Evolutionary conservation across 2,329 filamentous ascomycete genomes (phyloP).

Genomic region (Aspergillus sp.): DNA sequence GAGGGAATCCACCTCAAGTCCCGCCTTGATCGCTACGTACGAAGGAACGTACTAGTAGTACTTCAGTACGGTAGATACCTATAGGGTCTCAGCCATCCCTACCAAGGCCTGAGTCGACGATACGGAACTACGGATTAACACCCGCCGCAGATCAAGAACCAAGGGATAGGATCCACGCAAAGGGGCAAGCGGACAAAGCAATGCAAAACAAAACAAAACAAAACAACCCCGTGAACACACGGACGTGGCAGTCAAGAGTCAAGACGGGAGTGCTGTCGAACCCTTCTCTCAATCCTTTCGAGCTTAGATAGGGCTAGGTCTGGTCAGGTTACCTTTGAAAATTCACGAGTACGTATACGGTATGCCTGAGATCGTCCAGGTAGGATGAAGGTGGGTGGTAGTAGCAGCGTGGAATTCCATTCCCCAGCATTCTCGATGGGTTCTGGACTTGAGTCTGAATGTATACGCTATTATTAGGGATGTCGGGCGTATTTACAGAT

Average conservation of each 20-base stretch:
- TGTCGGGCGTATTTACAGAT: neutral
- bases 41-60: too few relatives aligned
- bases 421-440: neutral
- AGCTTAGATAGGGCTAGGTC: neutral
- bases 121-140: neutral
- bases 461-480: neutral
- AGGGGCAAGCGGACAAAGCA: neutral
- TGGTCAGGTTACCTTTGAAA: neutral
- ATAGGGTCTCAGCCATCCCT: too few relatives aligned
- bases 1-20: too few relatives aligned
- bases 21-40: too few relatives aligned
- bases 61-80: too few relatives aligned
- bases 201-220: neutral
- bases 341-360: neutral
- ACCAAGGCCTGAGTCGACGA: too few relatives aligned
- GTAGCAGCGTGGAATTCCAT: conserved; percentile 2
- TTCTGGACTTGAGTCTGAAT: neutral
- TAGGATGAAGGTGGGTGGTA: neutral
- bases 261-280: neutral
- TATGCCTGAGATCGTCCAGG: neutral
- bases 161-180: neutral
- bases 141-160: neutral
- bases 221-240: neutral
- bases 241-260: too few relatives aligned
- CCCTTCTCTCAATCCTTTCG: neutral